phyloP scores from a whole-genome alignment of 2,329 filamentous ascomycete genomes.

The Neopestalotiopsis sp. region DNA sequence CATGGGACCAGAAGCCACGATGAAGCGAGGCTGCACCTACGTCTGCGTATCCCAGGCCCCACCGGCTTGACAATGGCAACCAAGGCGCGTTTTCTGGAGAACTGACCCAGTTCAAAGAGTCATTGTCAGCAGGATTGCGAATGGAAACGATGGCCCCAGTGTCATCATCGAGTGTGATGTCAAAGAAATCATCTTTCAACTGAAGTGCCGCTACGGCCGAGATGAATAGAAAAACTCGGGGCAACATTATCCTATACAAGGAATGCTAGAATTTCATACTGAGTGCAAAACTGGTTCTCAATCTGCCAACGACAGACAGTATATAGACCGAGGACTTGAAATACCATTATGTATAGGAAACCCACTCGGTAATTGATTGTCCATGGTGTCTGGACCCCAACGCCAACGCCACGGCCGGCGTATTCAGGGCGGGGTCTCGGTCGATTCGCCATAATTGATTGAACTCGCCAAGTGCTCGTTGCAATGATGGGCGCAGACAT shows the following conservation, averaged over 20 bases:
- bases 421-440: no score
- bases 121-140: neutral
- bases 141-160: slow-evolving; percentile 1
- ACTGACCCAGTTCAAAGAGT: neutral
- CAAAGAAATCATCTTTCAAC: neutral
- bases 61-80: neutral
- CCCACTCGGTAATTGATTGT: no score
- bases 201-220: neutral
- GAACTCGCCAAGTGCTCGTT: no score
- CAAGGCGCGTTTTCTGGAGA: neutral
- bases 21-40: neutral
- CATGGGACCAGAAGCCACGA: neutral
- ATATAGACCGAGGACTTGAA: no score
- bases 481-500: no score
- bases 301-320: no score
- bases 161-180: neutral
- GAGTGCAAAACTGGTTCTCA: no score
- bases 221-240: neutral
- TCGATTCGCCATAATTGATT: no score
- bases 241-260: neutral
- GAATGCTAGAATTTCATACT: neutral
- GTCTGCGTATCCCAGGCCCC: neutral
- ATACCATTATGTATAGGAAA: no score
- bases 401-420: no score
- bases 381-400: no score